phyloP scores from a whole-genome alignment of 2,329 filamentous ascomycete genomes.

The Ambrosiella cleistominuta region DNA sequence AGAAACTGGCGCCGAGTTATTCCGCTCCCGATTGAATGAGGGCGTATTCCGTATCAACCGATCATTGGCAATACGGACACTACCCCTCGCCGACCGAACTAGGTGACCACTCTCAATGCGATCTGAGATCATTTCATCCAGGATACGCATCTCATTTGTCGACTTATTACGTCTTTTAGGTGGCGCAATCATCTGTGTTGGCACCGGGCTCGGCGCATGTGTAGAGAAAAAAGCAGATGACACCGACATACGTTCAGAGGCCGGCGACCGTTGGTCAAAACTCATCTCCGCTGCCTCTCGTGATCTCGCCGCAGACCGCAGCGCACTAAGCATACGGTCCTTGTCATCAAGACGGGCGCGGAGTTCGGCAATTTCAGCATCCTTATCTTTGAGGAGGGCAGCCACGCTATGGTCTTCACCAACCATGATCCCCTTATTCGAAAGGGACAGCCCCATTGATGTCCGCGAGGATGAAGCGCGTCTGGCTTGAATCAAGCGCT shows the following conservation, averaged over 20 bases:
- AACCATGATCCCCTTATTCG: constrained; percentile 47
- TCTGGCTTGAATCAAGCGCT: constrained; percentile 74
- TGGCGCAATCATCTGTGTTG: constrained; percentile 16
- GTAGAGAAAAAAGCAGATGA: constrained; percentile 18
- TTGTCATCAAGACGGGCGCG: constrained; percentile 82
- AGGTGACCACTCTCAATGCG: constrained; percentile 61
- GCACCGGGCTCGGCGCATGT: constrained; percentile 16
- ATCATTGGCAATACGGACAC: constrained; percentile 29
- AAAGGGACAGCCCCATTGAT: constrained; percentile 50
- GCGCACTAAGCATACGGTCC: constrained; percentile 75
- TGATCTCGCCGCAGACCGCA: constrained; percentile 71
- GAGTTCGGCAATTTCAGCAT: constrained; percentile 83
- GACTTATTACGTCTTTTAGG: constrained; percentile 41
- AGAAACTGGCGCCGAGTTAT: constrained; percentile 4
- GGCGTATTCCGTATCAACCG: constrained; percentile 7
- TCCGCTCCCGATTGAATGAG: constrained; percentile 3
- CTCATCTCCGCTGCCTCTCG: constrained; percentile 55
- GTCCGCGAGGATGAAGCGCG: constrained; percentile 78
- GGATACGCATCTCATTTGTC: constrained; percentile 85
- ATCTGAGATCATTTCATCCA: constrained; percentile 93
- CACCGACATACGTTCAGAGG: constrained; percentile 20
- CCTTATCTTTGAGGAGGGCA: constrained; percentile 65
- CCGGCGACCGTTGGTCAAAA: constrained; percentile 10
- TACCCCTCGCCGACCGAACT: constrained; percentile 48
- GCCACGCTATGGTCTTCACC: constrained; percentile 64